Conservation (phyloP, 139 green algal species). For the Tetraselmis striata region DNA sequence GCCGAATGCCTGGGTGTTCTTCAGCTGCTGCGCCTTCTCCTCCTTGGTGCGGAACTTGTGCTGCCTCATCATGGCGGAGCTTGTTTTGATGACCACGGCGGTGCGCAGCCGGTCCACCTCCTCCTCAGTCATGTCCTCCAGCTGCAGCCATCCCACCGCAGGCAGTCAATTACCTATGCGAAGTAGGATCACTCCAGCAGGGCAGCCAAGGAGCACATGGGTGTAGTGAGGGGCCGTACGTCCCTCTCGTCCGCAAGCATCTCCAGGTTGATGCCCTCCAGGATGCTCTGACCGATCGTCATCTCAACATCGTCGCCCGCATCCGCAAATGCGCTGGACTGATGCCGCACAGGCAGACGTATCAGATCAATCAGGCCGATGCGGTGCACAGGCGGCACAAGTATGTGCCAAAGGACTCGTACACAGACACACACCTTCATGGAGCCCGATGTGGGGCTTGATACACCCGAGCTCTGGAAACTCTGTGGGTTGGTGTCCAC, state of each 20-base stretch:
- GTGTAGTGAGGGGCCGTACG: neutral
- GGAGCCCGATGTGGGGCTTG: too few species aligned
- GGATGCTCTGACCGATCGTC: neutral
- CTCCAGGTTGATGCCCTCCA: neutral
- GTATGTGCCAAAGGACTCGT: too few species aligned
- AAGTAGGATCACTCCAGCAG: too few species aligned
- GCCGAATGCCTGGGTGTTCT: slow-evolving; percentile 18
- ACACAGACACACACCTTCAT: too few species aligned
- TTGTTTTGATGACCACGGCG: slow-evolving; percentile 25
- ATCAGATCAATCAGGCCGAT: too few species aligned
- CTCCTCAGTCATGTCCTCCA: neutral
- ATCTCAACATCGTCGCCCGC: neutral
- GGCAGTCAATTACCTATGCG: neutral
- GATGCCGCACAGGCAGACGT: too few species aligned
- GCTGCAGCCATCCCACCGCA: neutral
- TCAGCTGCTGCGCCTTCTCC: slow-evolving; percentile 6
- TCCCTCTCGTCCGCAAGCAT: neutral
- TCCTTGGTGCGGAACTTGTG: slow-evolving; percentile 13
- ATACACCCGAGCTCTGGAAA: too few species aligned
- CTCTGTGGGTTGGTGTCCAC: too few species aligned
- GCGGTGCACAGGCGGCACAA: too few species aligned
- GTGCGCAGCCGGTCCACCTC: slow-evolving; percentile 27
- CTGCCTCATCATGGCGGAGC: slow-evolving; percentile 17
- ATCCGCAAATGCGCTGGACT: too few species aligned
- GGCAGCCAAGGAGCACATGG: too few species aligned